A percentile compares a stretch with the other conserved stretches of the same genome.
Evolutionary conservation across 2,329 filamentous ascomycete species (phyloP).

Genomic region (Fusarium transvaalense): DNA sequence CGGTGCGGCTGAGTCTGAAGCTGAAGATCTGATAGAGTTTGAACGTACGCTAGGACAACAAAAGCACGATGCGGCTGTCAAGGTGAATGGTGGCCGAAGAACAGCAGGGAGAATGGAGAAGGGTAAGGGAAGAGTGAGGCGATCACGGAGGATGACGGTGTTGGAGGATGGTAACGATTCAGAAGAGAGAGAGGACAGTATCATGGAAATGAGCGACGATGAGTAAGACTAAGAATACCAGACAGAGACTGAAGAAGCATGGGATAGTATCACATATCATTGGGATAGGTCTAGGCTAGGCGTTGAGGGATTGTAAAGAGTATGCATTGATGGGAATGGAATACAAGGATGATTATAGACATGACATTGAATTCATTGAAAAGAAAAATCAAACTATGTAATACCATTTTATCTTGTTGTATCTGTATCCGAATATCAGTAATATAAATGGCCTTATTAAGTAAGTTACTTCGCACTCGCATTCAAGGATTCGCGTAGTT

Average conservation of each 20-base stretch:
- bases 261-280: slow-evolving; percentile 15
- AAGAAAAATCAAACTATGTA: neutral
- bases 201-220: slow-evolving; percentile 70
- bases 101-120: slow-evolving; percentile 52
- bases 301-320: slow-evolving; percentile 30
- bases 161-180: slow-evolving; percentile 53
- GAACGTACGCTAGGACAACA: slow-evolving; percentile 65
- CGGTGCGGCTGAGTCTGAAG: slow-evolving; percentile 61
- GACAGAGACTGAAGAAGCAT: slow-evolving; percentile 7
- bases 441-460: neutral
- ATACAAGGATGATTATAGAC: neutral
- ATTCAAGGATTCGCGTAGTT: slow-evolving; percentile 1
- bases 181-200: slow-evolving; percentile 59
- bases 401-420: neutral
- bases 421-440: neutral
- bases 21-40: slow-evolving; percentile 62
- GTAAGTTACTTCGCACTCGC: slow-evolving; percentile 26
- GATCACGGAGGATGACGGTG: slow-evolving; percentile 50
- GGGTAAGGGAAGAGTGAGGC: slow-evolving; percentile 60
- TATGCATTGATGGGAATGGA: slow-evolving; percentile 7
- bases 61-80: slow-evolving; percentile 59
- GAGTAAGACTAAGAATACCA: slow-evolving; percentile 49
- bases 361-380: neutral
- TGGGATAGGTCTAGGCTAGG: slow-evolving; percentile 29
- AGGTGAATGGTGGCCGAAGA: slow-evolving; percentile 51